phyloP scores from a whole-genome alignment of 2,329 filamentous ascomycete species.

The Colletotrichum karsti region DNA sequence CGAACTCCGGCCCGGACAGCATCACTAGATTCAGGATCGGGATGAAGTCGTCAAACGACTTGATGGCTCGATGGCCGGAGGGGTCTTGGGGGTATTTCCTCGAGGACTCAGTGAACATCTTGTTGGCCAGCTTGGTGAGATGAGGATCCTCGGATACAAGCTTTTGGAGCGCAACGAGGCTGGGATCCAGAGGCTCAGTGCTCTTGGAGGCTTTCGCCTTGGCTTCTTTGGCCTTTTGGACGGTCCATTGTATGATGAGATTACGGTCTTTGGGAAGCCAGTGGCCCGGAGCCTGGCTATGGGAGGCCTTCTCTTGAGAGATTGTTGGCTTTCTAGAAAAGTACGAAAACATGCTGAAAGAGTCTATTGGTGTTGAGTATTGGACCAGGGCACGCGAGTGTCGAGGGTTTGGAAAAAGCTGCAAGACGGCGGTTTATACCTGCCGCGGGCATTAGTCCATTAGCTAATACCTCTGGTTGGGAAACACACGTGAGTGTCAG shows the following conservation, averaged over 20 bases:
- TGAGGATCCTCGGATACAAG: background rate
- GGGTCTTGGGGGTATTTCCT: background rate
- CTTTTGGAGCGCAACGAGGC: background rate
- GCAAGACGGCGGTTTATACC: too few relatives aligned
- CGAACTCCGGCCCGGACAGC: background rate
- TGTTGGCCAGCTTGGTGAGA: background rate
- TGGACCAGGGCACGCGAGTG: background rate
- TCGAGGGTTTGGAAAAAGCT: too few relatives aligned
- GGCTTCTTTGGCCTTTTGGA: background rate
- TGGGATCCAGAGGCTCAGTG: background rate
- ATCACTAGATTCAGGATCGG: background rate
- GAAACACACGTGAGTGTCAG: too few relatives aligned
- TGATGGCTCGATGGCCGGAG: background rate
- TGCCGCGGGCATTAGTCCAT: too few relatives aligned
- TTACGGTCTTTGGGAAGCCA: background rate
- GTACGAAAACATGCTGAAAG: background rate
- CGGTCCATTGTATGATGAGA: background rate
- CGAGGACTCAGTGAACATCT: conserved; percentile 8
- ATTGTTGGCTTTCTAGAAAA: background rate
- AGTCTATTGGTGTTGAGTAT: background rate
- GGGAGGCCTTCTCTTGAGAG: background rate
- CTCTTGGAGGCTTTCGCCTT: background rate
- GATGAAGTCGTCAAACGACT: conserved; percentile 4
- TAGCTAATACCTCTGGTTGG: too few relatives aligned
- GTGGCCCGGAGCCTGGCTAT: background rate